Conservation (phyloP, 495 filamentous ascomycete genomes). For the Penicillium waksmanii region DNA sequence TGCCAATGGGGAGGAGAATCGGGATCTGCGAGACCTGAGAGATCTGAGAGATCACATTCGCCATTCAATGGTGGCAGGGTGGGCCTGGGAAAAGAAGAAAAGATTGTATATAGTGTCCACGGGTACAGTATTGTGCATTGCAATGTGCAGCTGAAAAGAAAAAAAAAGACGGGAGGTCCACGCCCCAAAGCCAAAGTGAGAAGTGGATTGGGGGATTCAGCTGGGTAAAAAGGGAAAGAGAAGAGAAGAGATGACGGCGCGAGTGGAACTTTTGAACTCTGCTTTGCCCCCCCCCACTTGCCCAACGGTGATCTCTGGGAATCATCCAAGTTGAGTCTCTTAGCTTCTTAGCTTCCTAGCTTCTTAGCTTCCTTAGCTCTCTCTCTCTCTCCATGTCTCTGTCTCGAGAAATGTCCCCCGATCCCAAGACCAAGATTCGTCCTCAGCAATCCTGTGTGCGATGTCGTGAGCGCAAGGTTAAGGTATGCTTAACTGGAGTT, state of each 20-base stretch:
- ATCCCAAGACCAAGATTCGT: constrained; percentile 31
- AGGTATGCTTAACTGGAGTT: constrained; percentile 19
- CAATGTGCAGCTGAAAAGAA: neutral
- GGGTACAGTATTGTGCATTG: neutral
- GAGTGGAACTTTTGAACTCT: neutral
- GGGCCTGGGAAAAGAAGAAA: neutral
- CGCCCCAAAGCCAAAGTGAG: too few species aligned
- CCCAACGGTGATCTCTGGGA: constrained; percentile 2
- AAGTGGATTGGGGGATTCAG: too few species aligned
- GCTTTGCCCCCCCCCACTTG: neutral
- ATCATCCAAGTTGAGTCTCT: neutral
- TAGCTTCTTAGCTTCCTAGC: neutral
- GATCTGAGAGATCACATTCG: constrained; percentile 2
- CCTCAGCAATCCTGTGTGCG: constrained; percentile 39
- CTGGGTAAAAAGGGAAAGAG: too few species aligned
- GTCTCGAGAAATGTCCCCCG: constrained; percentile 17
- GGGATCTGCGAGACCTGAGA: neutral
- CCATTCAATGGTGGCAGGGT: neutral
- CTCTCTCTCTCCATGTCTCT: neutral
- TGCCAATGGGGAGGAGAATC: constrained; percentile 3
- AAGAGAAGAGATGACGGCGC: too few species aligned
- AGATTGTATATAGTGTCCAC: neutral
- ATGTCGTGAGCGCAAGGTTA: constrained; percentile 41
- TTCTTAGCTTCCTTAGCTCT: neutral
- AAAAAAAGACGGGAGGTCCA: neutral